Percentiles rank a stretch among this genome's conserved stretches.
These are phyloP conservation scores for Keithomyces neogunnii DNA, from an alignment of 2,329 filamentous ascomycete species.

Conservation along the genomic window DNA sequence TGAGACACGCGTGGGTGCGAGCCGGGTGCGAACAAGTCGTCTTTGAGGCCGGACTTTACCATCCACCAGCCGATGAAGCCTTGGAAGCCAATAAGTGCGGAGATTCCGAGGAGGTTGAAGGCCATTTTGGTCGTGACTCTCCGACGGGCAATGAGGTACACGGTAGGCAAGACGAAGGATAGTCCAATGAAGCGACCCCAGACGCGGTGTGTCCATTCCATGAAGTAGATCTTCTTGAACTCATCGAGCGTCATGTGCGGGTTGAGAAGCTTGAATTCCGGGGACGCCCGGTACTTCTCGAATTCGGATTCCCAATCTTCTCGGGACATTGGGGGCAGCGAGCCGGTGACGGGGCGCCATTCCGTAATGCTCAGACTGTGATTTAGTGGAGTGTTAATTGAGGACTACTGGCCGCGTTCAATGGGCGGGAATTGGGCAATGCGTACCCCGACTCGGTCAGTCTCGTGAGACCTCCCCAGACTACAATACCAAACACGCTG, in stretches of 20 bases:
- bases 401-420: neutral
- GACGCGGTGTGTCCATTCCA: conserved; percentile 95
- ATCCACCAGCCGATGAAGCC: conserved; percentile 99
- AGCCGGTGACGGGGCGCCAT: conserved; percentile 95
- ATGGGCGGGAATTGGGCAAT: neutral
- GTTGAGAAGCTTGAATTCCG: conserved; percentile 88
- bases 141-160: conserved; percentile 78
- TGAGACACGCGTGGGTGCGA: conserved; percentile 89
- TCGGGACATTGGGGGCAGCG: conserved; percentile 68
- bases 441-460: conserved; percentile 89
- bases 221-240: conserved; percentile 98
- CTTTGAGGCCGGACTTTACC: conserved; percentile 93
- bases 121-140: conserved; percentile 75
- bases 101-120: conserved; percentile 70
- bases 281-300: conserved; percentile 81
- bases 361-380: conserved; percentile 89
- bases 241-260: conserved; percentile 86
- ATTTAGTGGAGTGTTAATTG: neutral
- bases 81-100: conserved; percentile 85
- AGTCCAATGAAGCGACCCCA: conserved; percentile 91
- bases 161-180: conserved; percentile 77
- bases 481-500: conserved; percentile 93
- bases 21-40: conserved; percentile 88
- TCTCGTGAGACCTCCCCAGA: conserved; percentile 87
- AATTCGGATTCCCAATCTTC: conserved; percentile 91